These are phyloP conservation scores for Penicillium nordicum DNA, from an alignment of 2,329 filamentous ascomycete genomes.

Conservation along the genomic window DNA sequence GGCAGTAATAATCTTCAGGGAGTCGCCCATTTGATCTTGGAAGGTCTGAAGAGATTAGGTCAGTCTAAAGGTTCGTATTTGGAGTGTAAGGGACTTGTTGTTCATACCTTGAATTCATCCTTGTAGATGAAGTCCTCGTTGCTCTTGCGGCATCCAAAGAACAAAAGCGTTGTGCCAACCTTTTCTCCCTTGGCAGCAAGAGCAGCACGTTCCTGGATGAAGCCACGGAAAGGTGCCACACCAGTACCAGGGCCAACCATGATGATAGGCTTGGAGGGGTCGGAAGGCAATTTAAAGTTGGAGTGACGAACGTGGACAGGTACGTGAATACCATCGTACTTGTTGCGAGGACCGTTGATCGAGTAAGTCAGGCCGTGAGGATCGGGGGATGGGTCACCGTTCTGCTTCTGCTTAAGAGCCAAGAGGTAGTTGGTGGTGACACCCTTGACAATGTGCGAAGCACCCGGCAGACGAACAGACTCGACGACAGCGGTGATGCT, in stretches of 20 bases:
- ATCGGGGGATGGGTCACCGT: conserved; percentile 75
- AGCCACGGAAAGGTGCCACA: conserved; percentile 92
- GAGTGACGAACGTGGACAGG: conserved; percentile 96
- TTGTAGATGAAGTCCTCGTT: conserved; percentile 91
- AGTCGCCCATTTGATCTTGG: conserved; percentile 77
- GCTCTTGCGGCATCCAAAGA: conserved; percentile 88
- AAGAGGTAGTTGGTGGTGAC: conserved; percentile 96
- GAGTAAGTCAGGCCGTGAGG: conserved; percentile 82
- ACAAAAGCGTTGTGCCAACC: conserved; percentile 83
- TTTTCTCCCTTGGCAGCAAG: conserved; percentile 74
- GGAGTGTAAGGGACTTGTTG: background rate
- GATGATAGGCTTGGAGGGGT: conserved; percentile 89
- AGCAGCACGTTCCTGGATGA: conserved; percentile 88
- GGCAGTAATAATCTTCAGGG: conserved; percentile 84
- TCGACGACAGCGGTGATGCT: conserved; percentile 95
- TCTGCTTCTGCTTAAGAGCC: conserved; percentile 94
- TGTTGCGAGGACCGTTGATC: conserved; percentile 86
- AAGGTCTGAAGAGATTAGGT: conserved; percentile 61
- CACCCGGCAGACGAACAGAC: conserved; percentile 71
- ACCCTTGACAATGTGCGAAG: conserved; percentile 78
- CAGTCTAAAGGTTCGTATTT: conserved; percentile 17
- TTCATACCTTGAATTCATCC: conserved; percentile 84
- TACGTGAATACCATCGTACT: conserved; percentile 92
- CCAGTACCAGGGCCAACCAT: conserved; percentile 96
- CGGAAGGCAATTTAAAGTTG: conserved; percentile 97